Base-by-base conservation (phyloP, 306 rosid genomes). In the Glycine soja region DNA sequence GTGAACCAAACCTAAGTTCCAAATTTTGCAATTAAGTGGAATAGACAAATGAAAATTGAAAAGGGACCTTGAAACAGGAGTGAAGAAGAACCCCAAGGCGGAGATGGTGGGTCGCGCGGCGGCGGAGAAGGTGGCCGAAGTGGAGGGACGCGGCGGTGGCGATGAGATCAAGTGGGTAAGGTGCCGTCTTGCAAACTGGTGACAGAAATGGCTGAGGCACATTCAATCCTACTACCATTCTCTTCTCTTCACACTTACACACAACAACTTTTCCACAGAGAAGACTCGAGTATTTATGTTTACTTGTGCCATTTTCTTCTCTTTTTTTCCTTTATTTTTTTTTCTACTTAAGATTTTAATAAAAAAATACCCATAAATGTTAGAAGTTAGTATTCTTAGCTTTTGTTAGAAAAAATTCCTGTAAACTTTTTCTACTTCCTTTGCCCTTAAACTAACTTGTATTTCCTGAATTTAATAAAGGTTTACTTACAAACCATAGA, bases 101-200 rank as follows among this genome's bases (percentile, higher is more conserved):
- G 73, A 81, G 75, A 53, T 79, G 89, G 54, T 66, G 74, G 70
- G 74, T 70, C 77, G 80, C 52, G 63, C 85, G 92, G 80, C 32
- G 66, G 78, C 82, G 84, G 79, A 91, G 68, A 81, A 73, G 84
- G 85, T 84, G 89, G 64, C 82, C 73, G 70, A 88, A 70, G 85
- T 88, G 92, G 68, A 90, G 83, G 82, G 84, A 92, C 10, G 91
- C 71, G 64, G 93, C 90, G 84, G 97, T 72, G 87, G 90, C 77
- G 32, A 87, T 48, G 75, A 87, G 86, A 78, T 75, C 84, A 65
- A 83, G 51, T 8, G 85, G 64, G 18, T 86, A 14, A 67, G 87
- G 67, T 77, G 80, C 87, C 15, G 75, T 63, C 79, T 81, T 71
- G 74, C 82, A 82, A n/a, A 86, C 64, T 8, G 87, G 88, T 46